Evolutionary conservation across 768 basidiomycete species (phyloP).

Genomic region (Mrakia hoshinonis): DNA sequence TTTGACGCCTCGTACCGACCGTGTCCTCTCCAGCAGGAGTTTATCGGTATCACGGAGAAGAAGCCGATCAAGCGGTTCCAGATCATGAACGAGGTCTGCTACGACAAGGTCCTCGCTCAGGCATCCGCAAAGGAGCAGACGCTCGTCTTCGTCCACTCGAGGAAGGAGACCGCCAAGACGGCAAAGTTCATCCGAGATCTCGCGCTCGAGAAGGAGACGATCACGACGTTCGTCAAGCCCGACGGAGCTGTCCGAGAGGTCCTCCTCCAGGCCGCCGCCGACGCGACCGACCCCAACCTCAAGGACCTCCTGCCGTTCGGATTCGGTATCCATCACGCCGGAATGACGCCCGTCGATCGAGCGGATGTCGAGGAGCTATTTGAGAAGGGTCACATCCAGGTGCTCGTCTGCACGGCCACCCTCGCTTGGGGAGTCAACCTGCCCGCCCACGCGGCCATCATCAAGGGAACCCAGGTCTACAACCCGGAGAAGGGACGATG

Average conservation of each 20-base stretch:
- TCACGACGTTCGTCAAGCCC: constrained; percentile 89
- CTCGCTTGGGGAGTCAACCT: constrained; percentile 99
- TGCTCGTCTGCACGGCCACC: constrained; percentile 92
- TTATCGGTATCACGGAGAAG: constrained; percentile 96
- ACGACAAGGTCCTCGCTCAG: constrained; percentile 93
- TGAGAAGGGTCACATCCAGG: constrained; percentile 81
- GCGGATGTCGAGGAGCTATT: constrained; percentile 89
- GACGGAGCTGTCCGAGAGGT: constrained; percentile 88
- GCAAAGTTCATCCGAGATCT: constrained; percentile 86
- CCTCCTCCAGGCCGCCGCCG: constrained; percentile 68
- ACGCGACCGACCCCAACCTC: constrained; percentile 72
- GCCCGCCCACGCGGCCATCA: constrained; percentile 94
- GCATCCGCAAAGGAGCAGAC: constrained; percentile 69
- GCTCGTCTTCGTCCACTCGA: constrained; percentile 93
- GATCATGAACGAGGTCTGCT: constrained; percentile 97
- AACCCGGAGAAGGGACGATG: constrained; percentile 97
- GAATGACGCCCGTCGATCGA: constrained; percentile 87
- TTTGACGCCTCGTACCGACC: constrained; percentile 92
- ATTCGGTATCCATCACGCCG: constrained; percentile 95
- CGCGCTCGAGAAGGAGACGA: constrained; percentile 93
- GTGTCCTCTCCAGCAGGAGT: constrained; percentile 90
- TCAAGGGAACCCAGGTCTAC: constrained; percentile 99
- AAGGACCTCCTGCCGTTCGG: constrained; percentile 90
- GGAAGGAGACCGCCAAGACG: constrained; percentile 97
- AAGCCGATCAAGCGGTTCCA: constrained; percentile 98